Evolutionary conservation across 805 yeast genomes (phyloP).

Genomic region (Wickerhamomyces bisporus): DNA sequence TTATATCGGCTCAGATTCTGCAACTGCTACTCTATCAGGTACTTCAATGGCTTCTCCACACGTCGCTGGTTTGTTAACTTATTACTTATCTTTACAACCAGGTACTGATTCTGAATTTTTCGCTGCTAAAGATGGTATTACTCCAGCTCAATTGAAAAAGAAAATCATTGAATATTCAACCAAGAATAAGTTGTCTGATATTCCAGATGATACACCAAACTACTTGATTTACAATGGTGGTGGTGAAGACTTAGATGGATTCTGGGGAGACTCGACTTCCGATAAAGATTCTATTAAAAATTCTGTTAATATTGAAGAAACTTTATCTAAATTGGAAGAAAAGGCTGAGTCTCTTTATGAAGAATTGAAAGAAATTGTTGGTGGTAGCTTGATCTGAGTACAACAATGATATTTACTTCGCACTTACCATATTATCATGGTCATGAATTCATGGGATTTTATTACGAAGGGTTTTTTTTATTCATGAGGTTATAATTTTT

Average conservation of each 20-base stretch:
- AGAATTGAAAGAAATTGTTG: conserved; percentile 8
- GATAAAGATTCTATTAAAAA: conserved; percentile 3
- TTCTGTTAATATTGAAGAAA: conserved; percentile 13
- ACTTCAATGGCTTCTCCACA: conserved; percentile 99
- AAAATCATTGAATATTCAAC: conserved; percentile 68
- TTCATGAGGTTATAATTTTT: background rate
- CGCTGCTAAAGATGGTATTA: conserved; percentile 45
- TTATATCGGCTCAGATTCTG: conserved; percentile 69
- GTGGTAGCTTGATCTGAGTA: background rate
- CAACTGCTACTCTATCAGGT: conserved; percentile 85
- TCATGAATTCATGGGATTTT: background rate
- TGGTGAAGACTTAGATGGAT: conserved; percentile 51
- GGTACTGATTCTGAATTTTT: conserved; percentile 60
- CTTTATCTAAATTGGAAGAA: conserved; percentile 16
- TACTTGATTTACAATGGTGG: conserved; percentile 77
- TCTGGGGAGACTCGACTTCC: conserved; percentile 21
- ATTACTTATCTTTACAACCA: conserved; percentile 84
- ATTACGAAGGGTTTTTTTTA: background rate
- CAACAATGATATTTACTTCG: background rate
- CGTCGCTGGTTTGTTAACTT: conserved; percentile 85
- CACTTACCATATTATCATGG: no score
- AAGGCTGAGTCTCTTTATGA: conserved; percentile 11
- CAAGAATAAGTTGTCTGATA: conserved; percentile 49
- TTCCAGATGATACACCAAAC: conserved; percentile 74
- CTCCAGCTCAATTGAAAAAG: conserved; percentile 74